phyloP scores from a whole-genome alignment of 1,139 yeast genomes.

The Scheffersomyces illinoinensis region DNA sequence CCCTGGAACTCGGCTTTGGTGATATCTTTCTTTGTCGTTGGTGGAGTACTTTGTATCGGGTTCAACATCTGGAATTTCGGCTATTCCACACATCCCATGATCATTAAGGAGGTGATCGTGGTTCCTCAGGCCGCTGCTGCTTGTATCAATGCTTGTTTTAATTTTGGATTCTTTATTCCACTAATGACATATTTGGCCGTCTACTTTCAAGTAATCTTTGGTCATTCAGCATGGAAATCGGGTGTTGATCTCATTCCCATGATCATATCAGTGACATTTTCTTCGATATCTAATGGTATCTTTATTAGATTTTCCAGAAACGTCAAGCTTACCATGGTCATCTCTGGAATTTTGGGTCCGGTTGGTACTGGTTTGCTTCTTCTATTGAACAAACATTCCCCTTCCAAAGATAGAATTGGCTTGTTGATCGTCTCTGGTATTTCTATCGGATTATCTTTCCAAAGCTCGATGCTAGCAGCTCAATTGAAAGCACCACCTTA shows the following conservation, averaged over 20 bases:
- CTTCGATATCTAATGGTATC: slow-evolving; percentile 49
- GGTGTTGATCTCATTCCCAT: slow-evolving; percentile 60
- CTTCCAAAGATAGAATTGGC: slow-evolving; percentile 48
- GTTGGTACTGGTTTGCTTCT: slow-evolving; percentile 56
- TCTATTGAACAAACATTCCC: slow-evolving; percentile 38
- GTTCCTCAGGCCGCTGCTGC: slow-evolving; percentile 41
- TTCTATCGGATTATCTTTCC: slow-evolving; percentile 56
- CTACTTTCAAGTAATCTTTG: slow-evolving; percentile 55
- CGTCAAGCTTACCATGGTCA: slow-evolving; percentile 48
- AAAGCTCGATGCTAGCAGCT: slow-evolving; percentile 49
- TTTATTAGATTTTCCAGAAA: slow-evolving; percentile 46
- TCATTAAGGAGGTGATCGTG: slow-evolving; percentile 42
- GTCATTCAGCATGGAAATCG: slow-evolving; percentile 52
- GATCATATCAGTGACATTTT: slow-evolving; percentile 51
- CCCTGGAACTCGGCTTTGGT: slow-evolving; percentile 59
- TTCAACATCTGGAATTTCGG: slow-evolving; percentile 53
- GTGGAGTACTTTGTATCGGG: slow-evolving; percentile 42
- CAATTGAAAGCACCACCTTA: slow-evolving; percentile 57
- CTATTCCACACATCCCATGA: slow-evolving; percentile 45
- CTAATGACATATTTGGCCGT: slow-evolving; percentile 47
- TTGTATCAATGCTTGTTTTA: slow-evolving; percentile 34
- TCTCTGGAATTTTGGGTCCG: slow-evolving; percentile 44
- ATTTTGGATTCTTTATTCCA: slow-evolving; percentile 48
- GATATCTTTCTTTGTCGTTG: slow-evolving; percentile 53
- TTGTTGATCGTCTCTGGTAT: slow-evolving; percentile 54